A percentile compares a stretch with the other conserved stretches of the same genome.
phyloP scores from a whole-genome alignment of 495 filamentous ascomycete species.

The Rhypophila decipiens region DNA sequence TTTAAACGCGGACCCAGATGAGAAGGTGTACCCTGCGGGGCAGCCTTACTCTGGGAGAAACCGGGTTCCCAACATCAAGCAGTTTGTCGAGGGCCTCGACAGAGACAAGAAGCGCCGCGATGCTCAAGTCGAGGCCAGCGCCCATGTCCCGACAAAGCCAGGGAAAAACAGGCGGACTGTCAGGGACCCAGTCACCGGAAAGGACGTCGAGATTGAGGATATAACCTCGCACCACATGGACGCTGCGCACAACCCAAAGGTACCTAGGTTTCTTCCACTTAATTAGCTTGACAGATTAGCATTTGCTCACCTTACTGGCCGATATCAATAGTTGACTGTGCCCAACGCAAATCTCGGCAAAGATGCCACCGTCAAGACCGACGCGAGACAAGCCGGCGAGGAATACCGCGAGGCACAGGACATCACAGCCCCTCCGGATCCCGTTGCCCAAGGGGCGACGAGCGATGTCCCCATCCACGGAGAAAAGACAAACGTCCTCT shows the following conservation, averaged over 20 bases:
- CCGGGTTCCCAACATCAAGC: constrained; percentile 77
- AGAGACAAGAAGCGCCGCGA: constrained; percentile 71
- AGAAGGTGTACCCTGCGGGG: constrained; percentile 26
- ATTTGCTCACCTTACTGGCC: background rate
- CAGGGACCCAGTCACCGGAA: constrained; percentile 81
- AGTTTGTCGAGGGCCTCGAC: constrained; percentile 75
- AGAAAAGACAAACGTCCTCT: constrained; percentile 92
- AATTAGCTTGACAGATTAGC: background rate
- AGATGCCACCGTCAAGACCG: constrained; percentile 60
- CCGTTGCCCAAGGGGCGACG: constrained; percentile 68
- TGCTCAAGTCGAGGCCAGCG: constrained; percentile 44
- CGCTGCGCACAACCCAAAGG: constrained; percentile 60
- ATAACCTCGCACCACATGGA: constrained; percentile 63
- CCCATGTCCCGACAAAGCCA: constrained; percentile 35
- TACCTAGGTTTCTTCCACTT: constrained; percentile 19
- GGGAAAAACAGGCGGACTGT: constrained; percentile 56
- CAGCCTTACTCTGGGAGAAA: constrained; percentile 61
- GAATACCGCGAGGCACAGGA: constrained; percentile 84
- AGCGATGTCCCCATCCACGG: constrained; percentile 92
- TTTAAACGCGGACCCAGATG: too few species aligned
- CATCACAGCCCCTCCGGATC: constrained; percentile 84
- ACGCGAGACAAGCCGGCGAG: constrained; percentile 47
- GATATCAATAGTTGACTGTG: constrained; percentile 57
- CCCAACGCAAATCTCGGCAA: constrained; percentile 83
- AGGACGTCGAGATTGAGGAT: constrained; percentile 82